Evolutionary conservation across 331 rosid genomes (phyloP), one percentile per base, ranked within the genome.

Genomic region (Stylosanthes scabra): DNA sequence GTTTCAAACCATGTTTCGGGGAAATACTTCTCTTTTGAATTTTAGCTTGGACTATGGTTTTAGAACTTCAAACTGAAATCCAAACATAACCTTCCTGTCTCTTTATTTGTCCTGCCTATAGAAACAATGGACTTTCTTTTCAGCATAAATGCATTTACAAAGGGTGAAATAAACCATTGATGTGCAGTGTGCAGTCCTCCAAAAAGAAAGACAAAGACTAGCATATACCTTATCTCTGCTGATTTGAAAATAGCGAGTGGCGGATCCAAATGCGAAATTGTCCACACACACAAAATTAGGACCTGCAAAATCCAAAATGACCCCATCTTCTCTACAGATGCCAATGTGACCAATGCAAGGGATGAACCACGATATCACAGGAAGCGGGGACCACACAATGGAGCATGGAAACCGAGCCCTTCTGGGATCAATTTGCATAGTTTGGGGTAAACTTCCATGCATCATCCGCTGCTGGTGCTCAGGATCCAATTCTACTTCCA

Each of bases 361-460:
- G 83, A 95, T 61, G 74, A 95, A 78, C 97, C 99, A 95, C 0
- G 99, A 92, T 65, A 95, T 82, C 56, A 92, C 88, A 42, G 98
- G 99, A 87, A 95, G 92, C 68, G 97, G 98, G 16, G 99, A 86
- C 99, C 99, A 95, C 75, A 95, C 99, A 75, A 95, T 76, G 70
- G 93, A 92, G 81, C 92, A 85, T 1, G 99, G 99, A 80, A 95
- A 95, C 69, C 98, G 88, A 55, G 93, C 83, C 70, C 80, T 83
- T 68, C 59, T 84, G 0, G 93, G 97, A 82, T 95, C 98, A 72
- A 92, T 92, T 79, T 84, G 90, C 81, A 78, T 77, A 31, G 71
- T 80, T 55, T 72, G 87, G 11, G 84, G 59, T 66, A 72, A 82
- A 72, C 70, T 69, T 75, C 80, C 77, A 42, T 77, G 97, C 31